Evolutionary conservation across 805 yeast species (phyloP).

Genomic region (Kregervanrija fluxuum): DNA sequence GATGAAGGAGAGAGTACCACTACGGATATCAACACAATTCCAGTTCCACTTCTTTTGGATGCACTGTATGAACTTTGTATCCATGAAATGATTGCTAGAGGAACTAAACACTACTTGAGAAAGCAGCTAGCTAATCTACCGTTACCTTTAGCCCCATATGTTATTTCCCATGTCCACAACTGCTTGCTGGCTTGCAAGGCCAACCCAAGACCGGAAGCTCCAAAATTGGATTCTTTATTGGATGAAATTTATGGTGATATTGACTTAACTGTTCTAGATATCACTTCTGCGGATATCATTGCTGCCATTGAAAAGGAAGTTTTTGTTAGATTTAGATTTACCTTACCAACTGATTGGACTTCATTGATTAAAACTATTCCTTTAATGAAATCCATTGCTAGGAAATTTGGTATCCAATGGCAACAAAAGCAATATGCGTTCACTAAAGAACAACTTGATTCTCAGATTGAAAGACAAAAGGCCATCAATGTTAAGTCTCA

Average conservation of each 20-base stretch:
- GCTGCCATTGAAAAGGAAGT: slow-evolving; percentile 47
- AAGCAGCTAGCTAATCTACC: slow-evolving; percentile 40
- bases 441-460: slow-evolving; percentile 34
- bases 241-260: slow-evolving; percentile 34
- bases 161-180: slow-evolving; percentile 68
- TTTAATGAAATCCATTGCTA: slow-evolving; percentile 60
- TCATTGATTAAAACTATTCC: slow-evolving; percentile 32
- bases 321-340: slow-evolving; percentile 53
- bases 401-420: slow-evolving; percentile 86
- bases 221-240: slow-evolving; percentile 36
- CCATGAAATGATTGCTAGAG: slow-evolving; percentile 75
- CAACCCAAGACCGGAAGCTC: slow-evolving; percentile 32
- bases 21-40: slow-evolving; percentile 35
- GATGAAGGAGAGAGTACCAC: slow-evolving; percentile 26
- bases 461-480: slow-evolving; percentile 18
- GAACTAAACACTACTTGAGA: slow-evolving; percentile 68
- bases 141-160: slow-evolving; percentile 44
- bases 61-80: slow-evolving; percentile 42
- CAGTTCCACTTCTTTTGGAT: slow-evolving; percentile 34
- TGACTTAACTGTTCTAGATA: slow-evolving; percentile 35
- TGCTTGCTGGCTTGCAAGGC: slow-evolving; percentile 50
- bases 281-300: slow-evolving; percentile 38
- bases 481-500: slow-evolving; percentile 19
- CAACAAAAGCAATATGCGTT: slow-evolving; percentile 42
- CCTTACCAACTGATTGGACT: slow-evolving; percentile 44